Evolutionary conservation across 768 basidiomycete genomes (phyloP), one percentile per base, ranked within the genome.

Genomic region (Pholiota conissans): DNA sequence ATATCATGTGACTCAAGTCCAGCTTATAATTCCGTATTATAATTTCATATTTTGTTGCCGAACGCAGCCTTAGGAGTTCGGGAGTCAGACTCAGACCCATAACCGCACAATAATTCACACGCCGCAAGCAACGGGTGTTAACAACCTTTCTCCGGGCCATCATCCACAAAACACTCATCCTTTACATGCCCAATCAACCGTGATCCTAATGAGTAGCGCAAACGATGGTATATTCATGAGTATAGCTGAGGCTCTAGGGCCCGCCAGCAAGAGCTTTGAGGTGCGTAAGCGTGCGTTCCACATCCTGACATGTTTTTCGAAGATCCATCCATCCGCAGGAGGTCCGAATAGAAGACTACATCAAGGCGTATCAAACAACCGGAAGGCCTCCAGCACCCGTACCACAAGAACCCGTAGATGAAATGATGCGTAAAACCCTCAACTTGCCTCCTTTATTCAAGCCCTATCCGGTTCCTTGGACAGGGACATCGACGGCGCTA

Each of bases 331-430:
- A 14, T 24, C 49, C 51, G 59, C 63, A 87, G 86, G 86, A 87
- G 73, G 69, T 76, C 24, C 80, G 86, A 35, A 61, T 78, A 4
- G 71, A 76, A 34, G 85, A 86, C 65, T 88, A 88, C 61, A 60
- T 84, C 27, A 69, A 67, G 20, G 75, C 81, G 0, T 86, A 83
- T 62, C 66, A 61, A 27, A 60, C 76, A 0, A 82, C 82, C 0
- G 77, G 80, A 14, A 64, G 70, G 37, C 75, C 80, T 4, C 86
- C 86, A 3, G 63, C 52, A 14, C 83, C 84, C 8, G 76, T 74
- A 34, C 81, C 84, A 0, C 74, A 71, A 51, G 67, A 74, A 3
- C 86, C 86, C 0, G 68, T 73, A n/a, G 75, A 73, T 18, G 72
- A 76, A 1, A 63, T 56, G n/a, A 74, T 75, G 34, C 80, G 85